Evolutionary conservation across 371 early-diverging fungal species (phyloP).

Genomic region (Coemansia sp.): DNA sequence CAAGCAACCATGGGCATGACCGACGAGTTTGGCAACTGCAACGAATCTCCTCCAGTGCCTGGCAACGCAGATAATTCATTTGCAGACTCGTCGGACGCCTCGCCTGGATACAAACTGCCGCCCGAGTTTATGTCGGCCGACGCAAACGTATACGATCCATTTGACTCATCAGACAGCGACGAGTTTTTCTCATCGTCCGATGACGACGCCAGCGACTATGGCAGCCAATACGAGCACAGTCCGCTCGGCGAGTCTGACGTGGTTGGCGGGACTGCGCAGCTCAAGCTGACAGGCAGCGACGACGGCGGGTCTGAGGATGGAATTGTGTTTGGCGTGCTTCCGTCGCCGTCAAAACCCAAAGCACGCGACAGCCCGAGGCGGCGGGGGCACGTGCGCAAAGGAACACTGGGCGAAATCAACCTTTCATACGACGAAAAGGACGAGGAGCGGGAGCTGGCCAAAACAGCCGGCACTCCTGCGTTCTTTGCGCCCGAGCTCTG

Average conservation of each 20-base stretch:
- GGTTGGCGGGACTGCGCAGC: not conserved
- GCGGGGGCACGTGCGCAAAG: constrained; percentile 28
- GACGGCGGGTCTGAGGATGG: constrained; percentile 17
- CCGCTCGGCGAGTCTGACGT: not conserved
- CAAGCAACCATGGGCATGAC: constrained; percentile 41
- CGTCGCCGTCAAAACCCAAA: constrained; percentile 2
- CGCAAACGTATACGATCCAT: constrained; percentile 45
- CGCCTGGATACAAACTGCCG: constrained; percentile 37
- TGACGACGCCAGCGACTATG: constrained; percentile 35
- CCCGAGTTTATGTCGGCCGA: constrained; percentile 39
- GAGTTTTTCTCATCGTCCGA: constrained; percentile 50
- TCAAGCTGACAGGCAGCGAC: constrained; percentile 5
- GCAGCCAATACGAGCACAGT: constrained; percentile 7
- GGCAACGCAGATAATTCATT: not conserved
- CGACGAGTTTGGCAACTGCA: constrained; percentile 41
- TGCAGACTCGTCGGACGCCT: not conserved
- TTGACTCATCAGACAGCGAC: constrained; percentile 53
- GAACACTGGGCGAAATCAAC: constrained; percentile 46
- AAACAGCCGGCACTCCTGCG: constrained; percentile 96
- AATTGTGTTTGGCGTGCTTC: constrained; percentile 38
- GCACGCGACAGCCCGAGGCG: constrained; percentile 1
- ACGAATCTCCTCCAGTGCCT: constrained; percentile 1
- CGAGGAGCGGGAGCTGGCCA: constrained; percentile 77
- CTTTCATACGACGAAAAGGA: constrained; percentile 46
- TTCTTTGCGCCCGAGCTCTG: constrained; percentile 98